These are phyloP conservation scores for Coelastrella sp. DNA, from an alignment of 139 green algal genomes.

Conservation along the genomic window DNA sequence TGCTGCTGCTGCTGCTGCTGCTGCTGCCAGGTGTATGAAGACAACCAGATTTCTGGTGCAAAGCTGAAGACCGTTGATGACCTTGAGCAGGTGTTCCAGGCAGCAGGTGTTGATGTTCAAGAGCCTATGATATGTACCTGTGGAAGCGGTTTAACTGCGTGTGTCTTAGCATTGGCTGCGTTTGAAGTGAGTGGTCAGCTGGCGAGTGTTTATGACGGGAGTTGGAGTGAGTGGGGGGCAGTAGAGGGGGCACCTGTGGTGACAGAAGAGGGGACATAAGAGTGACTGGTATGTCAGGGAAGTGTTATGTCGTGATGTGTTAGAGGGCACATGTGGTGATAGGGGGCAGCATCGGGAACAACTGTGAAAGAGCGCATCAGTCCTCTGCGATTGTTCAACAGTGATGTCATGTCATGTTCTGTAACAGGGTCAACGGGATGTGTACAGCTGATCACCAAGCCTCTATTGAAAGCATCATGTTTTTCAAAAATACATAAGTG, in stretches of 20 bases:
- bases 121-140: constrained; percentile 78
- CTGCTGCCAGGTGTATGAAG: constrained; percentile 33
- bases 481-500: too few species aligned
- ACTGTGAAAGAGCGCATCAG: too few species aligned
- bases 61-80: constrained; percentile 66
- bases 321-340: too few species aligned
- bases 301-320: too few species aligned
- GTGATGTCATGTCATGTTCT: too few species aligned
- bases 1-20: not conserved
- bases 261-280: not conserved
- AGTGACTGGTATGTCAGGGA: too few species aligned
- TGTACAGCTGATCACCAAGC: too few species aligned
- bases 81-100: constrained; percentile 72
- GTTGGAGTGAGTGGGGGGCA: constrained; percentile 94
- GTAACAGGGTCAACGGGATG: too few species aligned
- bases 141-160: constrained; percentile 93
- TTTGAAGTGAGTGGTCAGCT: constrained; percentile 53
- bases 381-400: too few species aligned
- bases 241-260: constrained; percentile 53
- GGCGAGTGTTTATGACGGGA: constrained; percentile 93
- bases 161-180: constrained; percentile 86
- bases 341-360: too few species aligned
- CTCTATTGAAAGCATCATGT: too few species aligned
- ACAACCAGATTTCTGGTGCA: not conserved
- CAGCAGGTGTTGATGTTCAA: constrained; percentile 72